Evolutionary conservation across 2,329 filamentous ascomycete genomes (phyloP).

Genomic region (Monosporascus sp.): DNA sequence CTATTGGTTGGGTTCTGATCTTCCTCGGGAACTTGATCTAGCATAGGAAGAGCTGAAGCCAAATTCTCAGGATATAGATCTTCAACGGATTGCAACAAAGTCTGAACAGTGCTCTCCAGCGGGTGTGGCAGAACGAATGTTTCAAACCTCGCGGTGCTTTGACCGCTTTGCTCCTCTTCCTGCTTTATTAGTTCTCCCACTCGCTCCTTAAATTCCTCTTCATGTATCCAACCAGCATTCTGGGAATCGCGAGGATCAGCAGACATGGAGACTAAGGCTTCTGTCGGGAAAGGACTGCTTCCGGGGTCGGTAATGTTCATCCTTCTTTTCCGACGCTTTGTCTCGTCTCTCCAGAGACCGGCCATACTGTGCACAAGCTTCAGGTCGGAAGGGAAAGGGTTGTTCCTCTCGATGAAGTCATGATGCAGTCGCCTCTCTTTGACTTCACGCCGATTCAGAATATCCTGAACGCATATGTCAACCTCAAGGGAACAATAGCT

Average conservation of each 20-base stretch:
- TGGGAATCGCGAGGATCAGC: slow-evolving; percentile 69
- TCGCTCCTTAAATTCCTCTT: slow-evolving; percentile 71
- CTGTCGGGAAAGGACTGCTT: slow-evolving; percentile 73
- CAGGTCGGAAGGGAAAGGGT: slow-evolving; percentile 59
- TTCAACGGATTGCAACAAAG: slow-evolving; percentile 75
- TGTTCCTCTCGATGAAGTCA: slow-evolving; percentile 70
- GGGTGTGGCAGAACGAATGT: slow-evolving; percentile 54
- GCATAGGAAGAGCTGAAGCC: slow-evolving; percentile 38
- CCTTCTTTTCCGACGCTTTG: slow-evolving; percentile 66
- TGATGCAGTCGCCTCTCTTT: slow-evolving; percentile 77
- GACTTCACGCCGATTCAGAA: slow-evolving; percentile 74
- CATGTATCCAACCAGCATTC: slow-evolving; percentile 85
- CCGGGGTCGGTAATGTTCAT: slow-evolving; percentile 60
- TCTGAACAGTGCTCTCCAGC: slow-evolving; percentile 60
- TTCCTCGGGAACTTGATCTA: slow-evolving; percentile 21
- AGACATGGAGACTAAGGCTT: slow-evolving; percentile 84
- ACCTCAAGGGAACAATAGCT: slow-evolving; percentile 89
- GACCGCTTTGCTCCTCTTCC: slow-evolving; percentile 50
- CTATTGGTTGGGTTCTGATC: slow-evolving; percentile 34
- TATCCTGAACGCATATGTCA: slow-evolving; percentile 83
- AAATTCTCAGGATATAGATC: slow-evolving; percentile 75
- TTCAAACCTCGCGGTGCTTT: slow-evolving; percentile 51
- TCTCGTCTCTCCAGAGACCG: slow-evolving; percentile 87
- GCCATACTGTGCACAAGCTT: slow-evolving; percentile 94
- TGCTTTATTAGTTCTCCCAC: slow-evolving; percentile 57